Evolutionary conservation across 2,329 filamentous ascomycete genomes (phyloP), one percentile per base, ranked within the genome.

Genomic region (Acephala macrosclerotiorum): DNA sequence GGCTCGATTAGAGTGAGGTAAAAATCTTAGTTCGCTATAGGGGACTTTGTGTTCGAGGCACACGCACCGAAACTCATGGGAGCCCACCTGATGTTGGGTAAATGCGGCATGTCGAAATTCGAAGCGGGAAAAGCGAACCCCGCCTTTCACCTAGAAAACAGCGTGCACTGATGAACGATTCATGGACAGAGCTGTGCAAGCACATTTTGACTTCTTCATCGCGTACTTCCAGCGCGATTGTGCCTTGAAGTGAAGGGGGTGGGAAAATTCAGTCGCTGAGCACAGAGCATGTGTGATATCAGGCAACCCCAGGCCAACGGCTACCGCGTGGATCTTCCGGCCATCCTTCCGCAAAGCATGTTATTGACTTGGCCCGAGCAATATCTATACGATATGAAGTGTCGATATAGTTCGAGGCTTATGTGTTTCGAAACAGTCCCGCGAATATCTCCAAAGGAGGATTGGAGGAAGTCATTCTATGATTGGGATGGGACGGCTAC

Each of bases 291-390:
- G 45, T 53, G 33, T 61, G 60, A 45, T 51, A 56, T 40, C 38
- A 29, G 25, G 29, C 55, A 3, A 55, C 20, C 49, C 36, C 12
- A 11, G 45, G 26, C 49, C 25, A 61, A 61, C n/a, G 49, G 33
- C 36, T 40, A 25, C 47, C 20, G 60, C 49, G 49, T 53, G 12
- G 42, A 56, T 56, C 60, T 61, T 56, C 60, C 60, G 49, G 51
- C 12, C 18, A 56, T 12, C 49, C 36, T 61, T 25, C 29, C 26
- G 26, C 35, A n/a, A n/a, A 61, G 16, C 60, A 35, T 22, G 11
- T 22, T 42, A 58, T 59, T 47, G 25, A 20, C 40, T 40, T 8
- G 33, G 38, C 33, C 56, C 14, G 20, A 57, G 29, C 55, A 20
- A 22, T 57, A 59, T n/a, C 25, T 35, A 59, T 42, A 59, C 25